phyloP scores from a whole-genome alignment of 768 basidiomycete species.

The Rickenella mellea region DNA sequence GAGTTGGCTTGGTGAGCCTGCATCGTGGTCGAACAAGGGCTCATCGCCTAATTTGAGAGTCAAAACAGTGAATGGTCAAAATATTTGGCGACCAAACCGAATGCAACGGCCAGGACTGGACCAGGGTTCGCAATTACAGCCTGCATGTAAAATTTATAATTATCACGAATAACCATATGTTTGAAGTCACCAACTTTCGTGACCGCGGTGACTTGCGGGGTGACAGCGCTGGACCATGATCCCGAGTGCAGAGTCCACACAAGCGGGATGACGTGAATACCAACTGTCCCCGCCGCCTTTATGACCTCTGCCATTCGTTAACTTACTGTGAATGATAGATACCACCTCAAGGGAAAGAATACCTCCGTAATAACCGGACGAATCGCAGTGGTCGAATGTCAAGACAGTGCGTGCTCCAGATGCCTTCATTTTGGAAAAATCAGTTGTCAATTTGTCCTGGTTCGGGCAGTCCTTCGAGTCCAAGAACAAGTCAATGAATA shows the following conservation, averaged over 20 bases:
- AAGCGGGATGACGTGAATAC: not conserved
- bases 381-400: not conserved
- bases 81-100: not conserved
- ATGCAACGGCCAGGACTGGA: not conserved
- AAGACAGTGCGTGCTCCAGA: not conserved
- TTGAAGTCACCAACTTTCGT: not conserved
- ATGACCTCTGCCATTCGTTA: not conserved
- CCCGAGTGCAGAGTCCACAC: not conserved
- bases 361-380: not conserved
- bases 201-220: not conserved
- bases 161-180: not conserved
- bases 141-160: not conserved
- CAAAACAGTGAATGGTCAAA: not conserved
- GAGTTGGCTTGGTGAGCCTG: conserved; percentile 4
- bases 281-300: not conserved
- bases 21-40: conserved; percentile 6
- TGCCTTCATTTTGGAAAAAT: not conserved
- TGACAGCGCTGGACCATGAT: not conserved
- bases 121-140: not conserved
- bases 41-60: not conserved
- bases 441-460: not conserved
- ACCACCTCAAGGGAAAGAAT: not conserved
- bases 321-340: not conserved
- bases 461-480: not conserved
- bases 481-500: not conserved